Evolutionary conservation across 495 filamentous ascomycete species (phyloP), one percentile per base, ranked within the genome.

Genomic region (Tuber umbilicatum): DNA sequence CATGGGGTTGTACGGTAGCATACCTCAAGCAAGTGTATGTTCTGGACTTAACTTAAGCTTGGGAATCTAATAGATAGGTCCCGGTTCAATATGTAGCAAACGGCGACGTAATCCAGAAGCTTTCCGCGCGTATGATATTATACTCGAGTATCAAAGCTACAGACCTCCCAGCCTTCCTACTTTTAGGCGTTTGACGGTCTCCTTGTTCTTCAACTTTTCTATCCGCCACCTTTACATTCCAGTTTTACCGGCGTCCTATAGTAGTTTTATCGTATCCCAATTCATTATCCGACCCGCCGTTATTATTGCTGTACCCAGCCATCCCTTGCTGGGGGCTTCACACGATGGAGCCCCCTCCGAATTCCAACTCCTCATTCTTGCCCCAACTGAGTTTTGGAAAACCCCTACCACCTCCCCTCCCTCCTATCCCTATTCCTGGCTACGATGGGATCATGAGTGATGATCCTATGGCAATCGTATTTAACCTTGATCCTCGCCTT

Each of bases 401-500:
- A 41, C 76, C 75, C 41, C 72, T 73, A 5, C 72, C 69, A 45
- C 55, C 23, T 14, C 73, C 45, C 50, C 78, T 75, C 47, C 55
- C 72, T 1, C 79, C 79, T 37, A 78, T 81, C 71, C 70, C 72
- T 45, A 81, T 81, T 39, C 79, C 79, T 12, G 79, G 75, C 27
- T 72, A 78, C 23, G 73, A 72, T 23, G 60, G 79, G 21, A 74
- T 81, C 50, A 80, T 81, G 69, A 81, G 72, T 37, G 78, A 75
- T 35, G 73, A 71, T 40, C 73, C 75, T 12, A 73, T 81, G 70
- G 79, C 79, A 55, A 45, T 73, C 31, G 79, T 81, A 74, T 81
- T 78, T 76, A 75, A 81, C 39, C 79, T 81, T 35, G 79, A 81
- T 60, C 79, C 79, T 14, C 75, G 75, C 68, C 79, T 79, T 38